These are phyloP conservation scores for Liriodendron chinense DNA, from an alignment of 164 flowering plant species.

Conservation along the genomic window DNA sequence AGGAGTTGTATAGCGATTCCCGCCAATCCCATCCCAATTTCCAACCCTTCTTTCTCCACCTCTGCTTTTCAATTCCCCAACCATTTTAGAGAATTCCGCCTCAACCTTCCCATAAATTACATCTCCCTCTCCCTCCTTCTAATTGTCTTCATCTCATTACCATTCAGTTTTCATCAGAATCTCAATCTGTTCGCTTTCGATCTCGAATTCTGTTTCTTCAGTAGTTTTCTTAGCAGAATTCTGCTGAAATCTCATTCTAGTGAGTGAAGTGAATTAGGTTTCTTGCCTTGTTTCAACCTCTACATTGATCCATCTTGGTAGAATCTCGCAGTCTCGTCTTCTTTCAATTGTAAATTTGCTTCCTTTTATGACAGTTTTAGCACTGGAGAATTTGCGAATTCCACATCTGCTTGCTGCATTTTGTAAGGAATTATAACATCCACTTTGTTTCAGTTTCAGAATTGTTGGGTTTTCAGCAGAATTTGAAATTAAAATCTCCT, in stretches of 20 bases:
- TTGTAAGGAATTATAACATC: background rate
- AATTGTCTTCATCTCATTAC: no score
- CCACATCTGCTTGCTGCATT: background rate
- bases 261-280: no score
- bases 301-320: no score
- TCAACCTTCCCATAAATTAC: background rate
- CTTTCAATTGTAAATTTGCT: background rate
- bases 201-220: background rate
- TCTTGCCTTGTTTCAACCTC: no score
- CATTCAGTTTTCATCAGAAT: no score
- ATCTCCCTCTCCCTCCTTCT: background rate
- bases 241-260: background rate
- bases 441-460: background rate
- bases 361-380: background rate
- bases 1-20: background rate
- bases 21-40: background rate
- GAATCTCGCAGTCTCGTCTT: no score
- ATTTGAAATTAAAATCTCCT: background rate
- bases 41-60: background rate
- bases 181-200: no score
- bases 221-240: background rate
- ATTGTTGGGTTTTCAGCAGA: background rate
- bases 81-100: background rate
- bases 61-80: background rate
- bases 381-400: background rate